These are phyloP conservation scores for Westerdykella aurantiaca DNA, from an alignment of 2,329 filamentous ascomycete species.

Conservation along the genomic window DNA sequence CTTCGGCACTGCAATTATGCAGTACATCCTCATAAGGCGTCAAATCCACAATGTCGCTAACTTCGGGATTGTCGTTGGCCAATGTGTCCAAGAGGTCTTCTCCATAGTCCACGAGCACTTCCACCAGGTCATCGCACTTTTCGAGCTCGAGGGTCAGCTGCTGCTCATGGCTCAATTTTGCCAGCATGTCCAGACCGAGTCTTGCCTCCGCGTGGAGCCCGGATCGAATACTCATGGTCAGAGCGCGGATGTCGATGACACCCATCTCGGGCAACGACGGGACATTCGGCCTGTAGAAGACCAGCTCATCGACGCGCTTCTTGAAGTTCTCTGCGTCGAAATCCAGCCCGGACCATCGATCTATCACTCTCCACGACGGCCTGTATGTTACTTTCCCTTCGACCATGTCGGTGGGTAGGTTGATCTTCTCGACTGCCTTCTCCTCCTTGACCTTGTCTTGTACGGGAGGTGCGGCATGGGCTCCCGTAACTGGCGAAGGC, in stretches of 20 bases:
- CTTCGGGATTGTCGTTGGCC: constrained; percentile 76
- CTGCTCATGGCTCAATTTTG: constrained; percentile 56
- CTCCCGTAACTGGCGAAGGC: not conserved
- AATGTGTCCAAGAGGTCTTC: constrained; percentile 81
- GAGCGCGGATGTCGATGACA: constrained; percentile 80
- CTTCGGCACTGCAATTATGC: constrained; percentile 70
- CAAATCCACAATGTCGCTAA: constrained; percentile 80
- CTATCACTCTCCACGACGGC: constrained; percentile 22
- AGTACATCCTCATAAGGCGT: constrained; percentile 82
- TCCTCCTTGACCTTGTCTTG: not conserved
- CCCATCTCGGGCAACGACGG: constrained; percentile 74
- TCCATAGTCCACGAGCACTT: constrained; percentile 82
- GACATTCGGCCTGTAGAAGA: constrained; percentile 65
- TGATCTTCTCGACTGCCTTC: not conserved
- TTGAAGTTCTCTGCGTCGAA: constrained; percentile 57
- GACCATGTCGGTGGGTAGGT: constrained; percentile 16
- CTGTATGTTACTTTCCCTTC: constrained; percentile 27
- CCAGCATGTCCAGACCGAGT: constrained; percentile 77
- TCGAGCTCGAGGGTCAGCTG: constrained; percentile 29
- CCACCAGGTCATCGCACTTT: constrained; percentile 69
- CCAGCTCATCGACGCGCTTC: constrained; percentile 63
- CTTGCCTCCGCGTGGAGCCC: constrained; percentile 88
- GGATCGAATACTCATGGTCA: constrained; percentile 84
- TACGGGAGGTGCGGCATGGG: not conserved
- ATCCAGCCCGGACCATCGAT: constrained; percentile 33